Evolutionary conservation across 2,329 filamentous ascomycete species (phyloP), one percentile per base, ranked within the genome.

Genomic region (Nemania abortiva): DNA sequence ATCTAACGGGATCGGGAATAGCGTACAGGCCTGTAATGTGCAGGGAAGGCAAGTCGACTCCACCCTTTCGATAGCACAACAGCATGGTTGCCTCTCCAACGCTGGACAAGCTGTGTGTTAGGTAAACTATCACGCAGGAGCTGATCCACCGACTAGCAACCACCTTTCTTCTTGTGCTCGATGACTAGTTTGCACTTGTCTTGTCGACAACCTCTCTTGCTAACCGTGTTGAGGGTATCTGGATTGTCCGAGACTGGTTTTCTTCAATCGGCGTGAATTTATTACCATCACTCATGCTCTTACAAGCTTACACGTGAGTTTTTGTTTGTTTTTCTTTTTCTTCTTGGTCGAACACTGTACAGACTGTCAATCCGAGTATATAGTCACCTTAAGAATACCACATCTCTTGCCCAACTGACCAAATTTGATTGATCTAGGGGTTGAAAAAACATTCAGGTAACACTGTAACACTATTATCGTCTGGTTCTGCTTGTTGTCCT

Each of bases 41-140:
- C 29, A 52, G 37, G 39, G 59, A n/a, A 11, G 13, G 52, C 47
- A 50, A 52, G 56, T 49, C 18, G 49, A 53, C 65, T 62, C 66
- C 63, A 65, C 68, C n/a, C 18, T 37, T 39, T 34, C 6, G 7
- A 22, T 13, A 27, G 18, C 3, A 24, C 58, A 6, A 22, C 7
- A 27, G 18, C 3, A 24, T 54, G 62, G 76, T 77, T 77, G 76
- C 76, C 73, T 70, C 72, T 57, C 73, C 76, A 77, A 77, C 76
- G 72, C 63, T 10, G 27, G 39, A 61, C 63, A 62, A 55, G 31
- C 64, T 69, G 63, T 29, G 29, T 27, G 49, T 29, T 60, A 61
- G 61, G 70, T 74, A 75, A 73, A 66, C 72, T 63, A 66, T 66
- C 57, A 65, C 70, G 66, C 63, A 29, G n/a, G 20, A 37, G 29